These are phyloP conservation scores for Alternaria rosae DNA, from an alignment of 2,329 filamentous ascomycete genomes.

Conservation along the genomic window DNA sequence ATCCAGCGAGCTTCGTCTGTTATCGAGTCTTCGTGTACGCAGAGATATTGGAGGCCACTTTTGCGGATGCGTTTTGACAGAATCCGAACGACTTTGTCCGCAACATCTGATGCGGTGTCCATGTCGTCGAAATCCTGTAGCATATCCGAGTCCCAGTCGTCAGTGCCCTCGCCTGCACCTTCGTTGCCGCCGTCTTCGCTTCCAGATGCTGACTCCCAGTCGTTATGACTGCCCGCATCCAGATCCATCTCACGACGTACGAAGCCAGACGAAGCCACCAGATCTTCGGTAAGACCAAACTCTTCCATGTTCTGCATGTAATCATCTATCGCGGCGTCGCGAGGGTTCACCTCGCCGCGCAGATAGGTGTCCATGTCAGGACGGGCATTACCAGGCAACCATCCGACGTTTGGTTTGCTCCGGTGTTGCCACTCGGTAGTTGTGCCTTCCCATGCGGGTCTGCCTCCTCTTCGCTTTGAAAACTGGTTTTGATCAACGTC, in stretches of 20 bases:
- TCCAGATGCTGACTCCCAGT: conserved; percentile 36
- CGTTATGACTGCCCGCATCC: conserved; percentile 41
- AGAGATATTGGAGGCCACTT: conserved; percentile 59
- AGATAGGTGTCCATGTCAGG: conserved; percentile 33
- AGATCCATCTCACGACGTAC: conserved; percentile 46
- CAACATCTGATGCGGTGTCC: conserved; percentile 59
- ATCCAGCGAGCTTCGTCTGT: conserved; percentile 61
- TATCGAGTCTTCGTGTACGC: conserved; percentile 56
- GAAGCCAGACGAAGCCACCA: conserved; percentile 35
- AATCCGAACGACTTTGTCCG: conserved; percentile 53
- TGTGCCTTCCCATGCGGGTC: conserved; percentile 39
- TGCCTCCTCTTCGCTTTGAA: conserved; percentile 34
- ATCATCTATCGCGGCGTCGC: conserved; percentile 63
- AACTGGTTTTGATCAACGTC: conserved; percentile 33
- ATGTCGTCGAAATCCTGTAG: conserved; percentile 58
- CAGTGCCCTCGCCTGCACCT: conserved; percentile 10
- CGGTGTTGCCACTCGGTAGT: conserved; percentile 42
- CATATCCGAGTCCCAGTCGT: conserved; percentile 55
- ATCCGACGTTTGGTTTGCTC: conserved; percentile 48
- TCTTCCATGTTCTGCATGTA: conserved; percentile 73
- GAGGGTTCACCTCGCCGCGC: conserved; percentile 26
- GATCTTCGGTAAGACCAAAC: conserved; percentile 49
- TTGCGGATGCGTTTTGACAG: conserved; percentile 56
- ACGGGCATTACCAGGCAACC: conserved; percentile 36
- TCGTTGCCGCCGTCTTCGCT: conserved; percentile 18